phyloP scores from a whole-genome alignment of 169 alveolate genomes.

The Eimeria mitis region DNA sequence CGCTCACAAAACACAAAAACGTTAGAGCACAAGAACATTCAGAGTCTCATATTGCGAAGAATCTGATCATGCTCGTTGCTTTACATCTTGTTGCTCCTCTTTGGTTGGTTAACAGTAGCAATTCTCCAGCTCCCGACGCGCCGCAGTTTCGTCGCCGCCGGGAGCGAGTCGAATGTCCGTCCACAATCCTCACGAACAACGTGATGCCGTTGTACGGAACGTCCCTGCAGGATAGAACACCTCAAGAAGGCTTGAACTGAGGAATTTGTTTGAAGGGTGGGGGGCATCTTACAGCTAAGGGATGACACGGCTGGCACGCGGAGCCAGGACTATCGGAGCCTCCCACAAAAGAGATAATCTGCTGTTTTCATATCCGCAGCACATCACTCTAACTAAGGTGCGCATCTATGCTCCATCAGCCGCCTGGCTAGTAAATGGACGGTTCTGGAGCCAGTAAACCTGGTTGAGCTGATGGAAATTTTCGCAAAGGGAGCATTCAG shows the following conservation, averaged over 20 bases:
- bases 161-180: background rate
- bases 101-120: background rate
- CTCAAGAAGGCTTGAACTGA: slow-evolving; percentile 18
- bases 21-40: background rate
- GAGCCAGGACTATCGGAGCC: background rate
- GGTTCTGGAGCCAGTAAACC: background rate
- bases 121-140: slow-evolving; percentile 1
- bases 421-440: background rate
- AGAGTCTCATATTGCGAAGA: background rate
- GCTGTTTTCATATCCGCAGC: background rate
- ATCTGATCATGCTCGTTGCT: slow-evolving; percentile 6
- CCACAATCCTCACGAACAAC: background rate
- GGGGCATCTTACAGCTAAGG: background rate
- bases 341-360: background rate
- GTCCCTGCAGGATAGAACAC: background rate
- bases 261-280: background rate
- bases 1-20: background rate
- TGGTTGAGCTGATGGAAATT: slow-evolving; percentile 8
- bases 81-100: background rate
- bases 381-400: background rate
- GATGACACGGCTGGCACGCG: background rate
- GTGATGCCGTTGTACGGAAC: background rate
- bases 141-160: background rate
- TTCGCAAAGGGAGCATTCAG: background rate
- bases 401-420: background rate